Conservation (phyloP, 805 yeast genomes). For the Metschnikowia noctiluminum region DNA sequence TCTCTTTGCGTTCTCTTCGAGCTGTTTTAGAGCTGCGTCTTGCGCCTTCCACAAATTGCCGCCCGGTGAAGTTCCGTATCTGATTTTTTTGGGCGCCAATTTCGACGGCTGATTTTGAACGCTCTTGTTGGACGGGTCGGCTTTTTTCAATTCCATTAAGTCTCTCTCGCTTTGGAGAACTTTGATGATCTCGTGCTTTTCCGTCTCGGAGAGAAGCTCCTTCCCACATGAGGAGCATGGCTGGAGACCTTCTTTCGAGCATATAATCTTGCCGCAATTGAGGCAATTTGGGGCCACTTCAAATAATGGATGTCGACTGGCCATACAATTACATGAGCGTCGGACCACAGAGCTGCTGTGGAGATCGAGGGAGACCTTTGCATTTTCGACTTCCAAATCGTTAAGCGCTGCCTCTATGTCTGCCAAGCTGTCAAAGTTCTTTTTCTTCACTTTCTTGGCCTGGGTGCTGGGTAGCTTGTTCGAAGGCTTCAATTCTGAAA, state of each 20-base stretch:
- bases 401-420: constrained; percentile 64
- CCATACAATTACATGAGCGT: constrained; percentile 75
- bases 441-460: constrained; percentile 36
- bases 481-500: constrained; percentile 40
- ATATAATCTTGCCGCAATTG: constrained; percentile 90
- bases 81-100: constrained; percentile 42
- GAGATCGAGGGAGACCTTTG: constrained; percentile 2
- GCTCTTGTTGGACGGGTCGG: constrained; percentile 17
- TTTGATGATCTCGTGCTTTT: constrained; percentile 53
- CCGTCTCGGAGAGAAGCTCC: constrained; percentile 61
- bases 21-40: constrained; percentile 56
- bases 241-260: constrained; percentile 84
- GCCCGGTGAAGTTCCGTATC: constrained; percentile 53
- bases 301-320: constrained; percentile 80
- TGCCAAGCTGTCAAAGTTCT: constrained; percentile 50
- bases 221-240: constrained; percentile 83
- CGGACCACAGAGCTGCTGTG: constrained; percentile 12
- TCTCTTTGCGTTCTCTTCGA: constrained; percentile 45
- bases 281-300: constrained; percentile 92
- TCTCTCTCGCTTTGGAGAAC: constrained; percentile 53
- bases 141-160: constrained; percentile 21
- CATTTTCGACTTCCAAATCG: constrained; percentile 43
- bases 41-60: constrained; percentile 66
- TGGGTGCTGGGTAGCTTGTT: constrained; percentile 21
- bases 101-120: constrained; percentile 19